phyloP scores from a whole-genome alignment of 192 early-diverging fungal genomes.

The Anaeromyces robustus region DNA sequence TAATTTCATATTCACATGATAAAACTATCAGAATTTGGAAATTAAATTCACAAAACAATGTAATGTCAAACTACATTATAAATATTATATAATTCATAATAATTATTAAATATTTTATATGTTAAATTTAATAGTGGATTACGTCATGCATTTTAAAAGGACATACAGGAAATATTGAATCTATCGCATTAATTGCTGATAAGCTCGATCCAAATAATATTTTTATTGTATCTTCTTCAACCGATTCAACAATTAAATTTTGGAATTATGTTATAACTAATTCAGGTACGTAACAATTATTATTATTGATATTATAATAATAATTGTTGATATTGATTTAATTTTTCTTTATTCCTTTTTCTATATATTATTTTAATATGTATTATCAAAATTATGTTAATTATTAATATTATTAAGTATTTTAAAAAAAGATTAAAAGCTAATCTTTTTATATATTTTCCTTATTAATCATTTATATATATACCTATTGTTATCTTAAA shows the following conservation, averaged over 20 bases:
- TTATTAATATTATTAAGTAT: too few species aligned
- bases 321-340: too few species aligned
- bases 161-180: neutral
- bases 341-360: too few species aligned
- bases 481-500: too few species aligned
- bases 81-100: neutral
- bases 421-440: too few species aligned
- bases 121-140: neutral
- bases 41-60: slow-evolving; percentile 9
- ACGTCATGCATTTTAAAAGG: neutral
- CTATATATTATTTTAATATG: too few species aligned
- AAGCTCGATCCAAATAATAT: neutral
- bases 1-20: slow-evolving; percentile 56
- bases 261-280: neutral
- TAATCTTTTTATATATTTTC: too few species aligned
- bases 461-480: too few species aligned
- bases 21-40: slow-evolving; percentile 57
- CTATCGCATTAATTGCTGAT: neutral
- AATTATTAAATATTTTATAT: neutral
- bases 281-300: too few species aligned
- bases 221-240: neutral
- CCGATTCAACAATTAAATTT: neutral
- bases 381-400: too few species aligned
- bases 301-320: too few species aligned
- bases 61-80: slow-evolving; percentile 6